Evolutionary conservation across 2,329 filamentous ascomycete genomes (phyloP).

Genomic region (Xylaria arbuscula): DNA sequence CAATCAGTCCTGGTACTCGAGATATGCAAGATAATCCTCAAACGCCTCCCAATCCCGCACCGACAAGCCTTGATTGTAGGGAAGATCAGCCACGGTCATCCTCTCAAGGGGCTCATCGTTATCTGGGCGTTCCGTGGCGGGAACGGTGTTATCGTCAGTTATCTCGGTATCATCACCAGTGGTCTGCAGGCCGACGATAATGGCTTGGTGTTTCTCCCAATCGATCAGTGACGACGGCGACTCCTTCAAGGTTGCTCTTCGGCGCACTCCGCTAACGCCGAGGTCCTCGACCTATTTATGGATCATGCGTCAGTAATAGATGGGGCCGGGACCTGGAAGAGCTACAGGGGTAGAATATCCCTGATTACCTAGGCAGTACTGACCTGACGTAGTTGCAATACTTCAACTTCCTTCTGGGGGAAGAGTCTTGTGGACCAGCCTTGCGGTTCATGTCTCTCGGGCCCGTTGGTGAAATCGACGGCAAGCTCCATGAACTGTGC

Average conservation of each 20-base stretch:
- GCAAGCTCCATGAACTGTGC: slow-evolving; percentile 36
- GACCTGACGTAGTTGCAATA: slow-evolving; percentile 29
- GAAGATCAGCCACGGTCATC: slow-evolving; percentile 29
- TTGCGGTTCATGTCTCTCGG: slow-evolving; percentile 8
- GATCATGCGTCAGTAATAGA: slow-evolving; percentile 2
- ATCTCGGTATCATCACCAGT: slow-evolving; percentile 15
- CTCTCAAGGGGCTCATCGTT: slow-evolving; percentile 21
- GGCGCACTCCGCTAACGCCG: slow-evolving; percentile 27
- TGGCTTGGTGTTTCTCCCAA: slow-evolving; percentile 33
- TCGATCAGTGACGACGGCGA: slow-evolving; percentile 17
- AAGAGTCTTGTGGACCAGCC: slow-evolving; percentile 29
- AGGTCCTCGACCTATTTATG: slow-evolving; percentile 31
- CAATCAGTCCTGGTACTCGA: slow-evolving; percentile 29
- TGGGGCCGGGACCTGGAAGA: not conserved
- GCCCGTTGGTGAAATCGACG: slow-evolving; percentile 31
- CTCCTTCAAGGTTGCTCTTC: slow-evolving; percentile 14
- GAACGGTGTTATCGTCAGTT: slow-evolving; percentile 3
- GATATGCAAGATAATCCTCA: slow-evolving; percentile 34
- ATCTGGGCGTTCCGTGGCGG: slow-evolving; percentile 13
- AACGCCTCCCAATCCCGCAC: slow-evolving; percentile 30
- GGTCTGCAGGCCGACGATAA: slow-evolving; percentile 22
- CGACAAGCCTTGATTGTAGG: slow-evolving; percentile 30
- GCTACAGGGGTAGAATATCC: not conserved
- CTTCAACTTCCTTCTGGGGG: slow-evolving; percentile 20
- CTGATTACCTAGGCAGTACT: not conserved